A percentile compares a stretch with the other conserved stretches of the same genome.
Evolutionary conservation across 768 basidiomycete genomes (phyloP).

Genomic region (Neoboletus magnificus): DNA sequence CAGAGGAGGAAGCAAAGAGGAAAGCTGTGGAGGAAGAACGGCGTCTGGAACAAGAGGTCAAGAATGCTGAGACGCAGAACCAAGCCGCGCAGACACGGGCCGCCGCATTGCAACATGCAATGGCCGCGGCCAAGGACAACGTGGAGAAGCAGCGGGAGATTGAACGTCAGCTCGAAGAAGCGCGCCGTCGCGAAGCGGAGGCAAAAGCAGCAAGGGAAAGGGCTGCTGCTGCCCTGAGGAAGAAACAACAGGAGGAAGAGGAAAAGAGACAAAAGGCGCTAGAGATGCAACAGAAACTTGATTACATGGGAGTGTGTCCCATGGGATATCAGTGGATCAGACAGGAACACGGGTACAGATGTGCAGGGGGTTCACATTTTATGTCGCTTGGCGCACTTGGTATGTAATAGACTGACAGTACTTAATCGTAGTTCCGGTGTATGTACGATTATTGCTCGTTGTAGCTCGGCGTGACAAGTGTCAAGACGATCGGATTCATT

Average conservation of each 20-base stretch:
- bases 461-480: neutral
- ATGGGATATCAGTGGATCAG: conserved; percentile 46
- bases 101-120: conserved; percentile 15
- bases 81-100: conserved; percentile 10
- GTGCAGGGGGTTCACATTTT: conserved; percentile 46
- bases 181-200: conserved; percentile 26
- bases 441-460: neutral
- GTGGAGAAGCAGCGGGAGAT: conserved; percentile 20
- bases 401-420: neutral
- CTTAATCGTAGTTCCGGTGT: neutral
- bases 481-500: neutral
- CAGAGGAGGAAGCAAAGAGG: conserved; percentile 18
- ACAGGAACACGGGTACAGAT: conserved; percentile 41
- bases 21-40: conserved; percentile 18
- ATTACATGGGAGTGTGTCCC: conserved; percentile 48
- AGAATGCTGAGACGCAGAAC: conserved; percentile 9
- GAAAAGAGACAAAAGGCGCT: conserved; percentile 21
- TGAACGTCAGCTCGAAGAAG: conserved; percentile 28
- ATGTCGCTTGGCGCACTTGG: conserved; percentile 18
- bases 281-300: conserved; percentile 42
- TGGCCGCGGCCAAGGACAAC: conserved; percentile 19
- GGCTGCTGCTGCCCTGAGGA: conserved; percentile 27
- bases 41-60: conserved; percentile 19
- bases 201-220: conserved; percentile 26
- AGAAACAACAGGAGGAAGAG: conserved; percentile 39